Evolutionary conservation across 495 filamentous ascomycete species (phyloP), one percentile per base, ranked within the genome.

Genomic region (Amphirosellinia nigrospora): DNA sequence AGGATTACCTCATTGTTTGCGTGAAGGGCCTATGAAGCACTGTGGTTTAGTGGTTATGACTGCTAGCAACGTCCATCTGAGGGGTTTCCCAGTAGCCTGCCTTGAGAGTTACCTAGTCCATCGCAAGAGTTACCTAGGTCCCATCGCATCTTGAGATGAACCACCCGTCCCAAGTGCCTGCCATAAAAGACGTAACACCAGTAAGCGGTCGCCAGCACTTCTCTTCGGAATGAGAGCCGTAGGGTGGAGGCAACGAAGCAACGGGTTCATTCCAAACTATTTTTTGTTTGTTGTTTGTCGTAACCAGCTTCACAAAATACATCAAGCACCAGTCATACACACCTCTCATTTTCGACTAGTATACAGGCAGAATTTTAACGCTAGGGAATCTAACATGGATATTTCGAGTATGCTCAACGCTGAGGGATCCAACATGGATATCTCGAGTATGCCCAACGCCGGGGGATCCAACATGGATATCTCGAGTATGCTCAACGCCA

Each of bases 401-500:
- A 26, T 41, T 11, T 41, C 43, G 10, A 23, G 19, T 13, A 7
- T 16, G 16, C 71, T 79, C 26, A 52, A 32, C 16, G 36, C 56
- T 39, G 34, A 34, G 15, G 26, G 38, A n/a, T n/a, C n/a, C 15
- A 45, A 45, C 30, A 58, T 58, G 53, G 30, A 34, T 65, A 36
- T 39, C 7, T 41, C 52, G 10, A 23, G 19, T 13, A 7, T 16
- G 16, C 71, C 78, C 26, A 52, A 32, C 16, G 36, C 56, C 43
- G 34, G 34, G 15, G 26, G 38, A n/a, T n/a, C n/a, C 15, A 45
- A 45, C 30, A 58, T 58, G 53, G 30, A 34, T 65, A 36, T 39
- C 7, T 41, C 52, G 10, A 26, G n/a, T 15, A 7, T 19, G 13
- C 70, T 79, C 26, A 50, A 28, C 15, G 34, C 56, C 45, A 34